Evolutionary conservation across 441 rosid species (phyloP), one percentile per base, ranked within the genome.

Genomic region (Populus tomentosa): DNA sequence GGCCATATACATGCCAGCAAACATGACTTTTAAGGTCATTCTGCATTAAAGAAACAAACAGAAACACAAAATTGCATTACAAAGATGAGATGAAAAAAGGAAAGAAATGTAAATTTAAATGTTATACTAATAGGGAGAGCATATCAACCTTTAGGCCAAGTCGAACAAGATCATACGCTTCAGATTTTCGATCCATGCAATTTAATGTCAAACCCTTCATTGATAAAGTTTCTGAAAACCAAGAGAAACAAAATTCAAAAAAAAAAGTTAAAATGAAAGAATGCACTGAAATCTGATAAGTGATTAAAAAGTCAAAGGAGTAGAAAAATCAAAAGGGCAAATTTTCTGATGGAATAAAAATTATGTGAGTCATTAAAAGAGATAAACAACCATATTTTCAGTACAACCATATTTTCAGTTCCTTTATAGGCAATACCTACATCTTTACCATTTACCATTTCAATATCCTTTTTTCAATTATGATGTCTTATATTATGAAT

Each of bases 1-100:
- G 99, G 83, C 99, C 99, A 86, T 90, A 90, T 61, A 95, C 99
- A 85, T 97, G 99, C 99, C 99, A 97, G 89, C 99, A 97, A 84
- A 95, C 99, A 86, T 97, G 99, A 85, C 99, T 97, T 86, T 93
- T 95, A 74, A 97, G 88, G 80, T 97, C 99, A 91, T 95, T 93
- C 99, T 97, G 94, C 90, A 87, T 67, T 61, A 77, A 80, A 84
- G 32, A 80, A 61, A 42, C 46, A 71, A 77, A 80, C 38, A 72
- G 14, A 75, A 78, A 70, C 38, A 66, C 56, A 63, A 74, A 14
- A 75, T 70, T 38, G 40, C 7, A 77, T 69, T 66, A 59, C 30
- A 73, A 28, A 61, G 30, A 80, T 42, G 71, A 64, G 72, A 74
- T 68, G 32, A 53, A 33, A 72, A 71, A 80, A 24, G 26, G 69